A percentile compares a stretch with the other conserved stretches of the same genome.
phyloP scores from a whole-genome alignment of 768 basidiomycete species.

The Chlorophyllum brunneum region DNA sequence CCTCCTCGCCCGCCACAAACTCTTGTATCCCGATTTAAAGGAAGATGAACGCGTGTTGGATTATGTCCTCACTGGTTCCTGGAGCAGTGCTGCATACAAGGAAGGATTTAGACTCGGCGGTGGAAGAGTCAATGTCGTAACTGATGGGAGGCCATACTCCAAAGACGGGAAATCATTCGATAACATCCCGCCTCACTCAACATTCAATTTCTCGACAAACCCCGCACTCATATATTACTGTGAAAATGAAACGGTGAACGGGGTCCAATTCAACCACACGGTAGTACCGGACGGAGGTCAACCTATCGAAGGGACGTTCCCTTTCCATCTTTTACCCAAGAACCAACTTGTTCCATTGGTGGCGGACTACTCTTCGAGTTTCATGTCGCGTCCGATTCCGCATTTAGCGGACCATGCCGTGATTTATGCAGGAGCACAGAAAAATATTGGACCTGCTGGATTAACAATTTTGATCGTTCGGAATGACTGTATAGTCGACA shows the following conservation, averaged over 20 bases:
- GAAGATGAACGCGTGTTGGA: conserved; percentile 65
- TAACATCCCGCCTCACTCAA: conserved; percentile 68
- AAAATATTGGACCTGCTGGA: conserved; percentile 95
- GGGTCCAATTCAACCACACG: conserved; percentile 71
- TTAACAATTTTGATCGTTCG: conserved; percentile 90
- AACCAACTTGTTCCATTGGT: conserved; percentile 73
- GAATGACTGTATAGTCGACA: conserved; percentile 91
- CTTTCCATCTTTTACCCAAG: conserved; percentile 68
- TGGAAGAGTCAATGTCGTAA: conserved; percentile 63
- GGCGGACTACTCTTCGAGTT: conserved; percentile 93
- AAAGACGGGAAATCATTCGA: conserved; percentile 70
- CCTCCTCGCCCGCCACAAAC: conserved; percentile 80
- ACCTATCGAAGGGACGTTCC: conserved; percentile 63
- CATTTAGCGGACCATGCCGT: conserved; percentile 86
- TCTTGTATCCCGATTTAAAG: conserved; percentile 58
- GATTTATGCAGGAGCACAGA: conserved; percentile 96
- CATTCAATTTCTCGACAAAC: conserved; percentile 73
- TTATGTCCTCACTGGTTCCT: conserved; percentile 90
- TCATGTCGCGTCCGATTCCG: conserved; percentile 93
- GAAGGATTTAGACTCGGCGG: conserved; percentile 75
- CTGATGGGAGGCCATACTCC: conserved; percentile 61
- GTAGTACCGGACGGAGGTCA: background rate
- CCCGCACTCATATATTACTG: conserved; percentile 96
- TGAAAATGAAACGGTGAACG: conserved; percentile 98
- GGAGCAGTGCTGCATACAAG: conserved; percentile 83